Evolutionary conservation across 371 early-diverging fungal species (phyloP).

Genomic region (Umbelopsis sp.): DNA sequence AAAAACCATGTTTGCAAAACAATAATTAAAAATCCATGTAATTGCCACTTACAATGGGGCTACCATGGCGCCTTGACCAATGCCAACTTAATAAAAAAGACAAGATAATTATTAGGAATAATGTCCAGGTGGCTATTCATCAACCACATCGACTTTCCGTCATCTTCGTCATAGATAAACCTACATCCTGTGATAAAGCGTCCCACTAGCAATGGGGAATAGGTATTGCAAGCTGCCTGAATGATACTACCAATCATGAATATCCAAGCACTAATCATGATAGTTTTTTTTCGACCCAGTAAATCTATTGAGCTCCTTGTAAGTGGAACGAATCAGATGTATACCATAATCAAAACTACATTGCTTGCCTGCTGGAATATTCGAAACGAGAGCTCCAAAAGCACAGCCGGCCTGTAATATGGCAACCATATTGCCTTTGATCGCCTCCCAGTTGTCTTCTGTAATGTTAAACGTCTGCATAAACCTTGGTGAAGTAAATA

Average conservation of each 20-base stretch:
- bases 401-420: constrained; percentile 39
- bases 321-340: too few species aligned
- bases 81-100: neutral
- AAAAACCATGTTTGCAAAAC: neutral
- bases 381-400: constrained; percentile 32
- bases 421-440: constrained; percentile 40
- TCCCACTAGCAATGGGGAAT: constrained; percentile 7
- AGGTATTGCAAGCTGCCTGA: constrained; percentile 7
- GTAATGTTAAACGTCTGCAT: neutral
- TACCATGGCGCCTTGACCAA: constrained; percentile 14
- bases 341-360: neutral
- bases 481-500: constrained; percentile 9
- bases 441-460: constrained; percentile 18
- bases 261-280: constrained; percentile 2
- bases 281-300: constrained; percentile 18
- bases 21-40: too few species aligned
- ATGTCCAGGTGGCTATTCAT: too few species aligned
- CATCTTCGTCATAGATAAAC: neutral
- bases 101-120: neutral
- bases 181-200: constrained; percentile 23
- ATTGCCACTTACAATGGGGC: constrained; percentile 3
- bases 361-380: constrained; percentile 13
- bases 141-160: too few species aligned
- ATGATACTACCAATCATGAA: constrained; percentile 20
- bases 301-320: neutral